These are phyloP conservation scores for Peronospora farinosa DNA, from an alignment of 352 stramenopile species.

Conservation along the genomic window DNA sequence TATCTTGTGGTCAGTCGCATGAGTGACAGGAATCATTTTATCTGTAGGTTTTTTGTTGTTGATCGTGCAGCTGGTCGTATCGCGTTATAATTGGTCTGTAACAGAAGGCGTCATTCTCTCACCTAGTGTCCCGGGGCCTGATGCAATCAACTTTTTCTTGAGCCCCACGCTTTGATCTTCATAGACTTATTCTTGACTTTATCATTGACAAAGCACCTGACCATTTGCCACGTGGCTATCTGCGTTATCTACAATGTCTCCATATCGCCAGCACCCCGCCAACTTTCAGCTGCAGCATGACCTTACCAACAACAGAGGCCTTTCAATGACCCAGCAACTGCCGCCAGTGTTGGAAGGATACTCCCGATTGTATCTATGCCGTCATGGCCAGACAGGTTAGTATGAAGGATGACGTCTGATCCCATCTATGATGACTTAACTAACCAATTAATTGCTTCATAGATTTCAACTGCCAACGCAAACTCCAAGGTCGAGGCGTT, in stretches of 20 bases:
- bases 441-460: neutral
- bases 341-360: constrained; percentile 43
- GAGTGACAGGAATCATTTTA: constrained; percentile 5
- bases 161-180: too few species aligned
- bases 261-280: constrained; percentile 18
- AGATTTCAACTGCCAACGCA: constrained; percentile 67
- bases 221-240: too few species aligned
- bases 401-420: neutral
- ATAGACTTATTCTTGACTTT: too few species aligned
- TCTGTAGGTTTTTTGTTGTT: neutral
- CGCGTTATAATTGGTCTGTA: constrained; percentile 1
- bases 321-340: constrained; percentile 44
- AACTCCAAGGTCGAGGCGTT: constrained; percentile 73
- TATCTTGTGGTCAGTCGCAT: constrained; percentile 23
- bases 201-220: too few species aligned
- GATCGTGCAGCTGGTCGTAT: constrained; percentile 7
- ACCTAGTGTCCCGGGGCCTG: neutral
- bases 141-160: too few species aligned
- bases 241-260: constrained; percentile 9
- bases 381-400: constrained; percentile 63
- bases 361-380: constrained; percentile 68
- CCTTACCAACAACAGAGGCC: constrained; percentile 8
- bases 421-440: neutral
- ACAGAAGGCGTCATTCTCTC: constrained; percentile 7
- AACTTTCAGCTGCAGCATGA: constrained; percentile 26